Evolutionary conservation across 352 stramenopile species (phyloP), one percentile per base, ranked within the genome.

Genomic region (Phytopythium chamaehyphon): DNA sequence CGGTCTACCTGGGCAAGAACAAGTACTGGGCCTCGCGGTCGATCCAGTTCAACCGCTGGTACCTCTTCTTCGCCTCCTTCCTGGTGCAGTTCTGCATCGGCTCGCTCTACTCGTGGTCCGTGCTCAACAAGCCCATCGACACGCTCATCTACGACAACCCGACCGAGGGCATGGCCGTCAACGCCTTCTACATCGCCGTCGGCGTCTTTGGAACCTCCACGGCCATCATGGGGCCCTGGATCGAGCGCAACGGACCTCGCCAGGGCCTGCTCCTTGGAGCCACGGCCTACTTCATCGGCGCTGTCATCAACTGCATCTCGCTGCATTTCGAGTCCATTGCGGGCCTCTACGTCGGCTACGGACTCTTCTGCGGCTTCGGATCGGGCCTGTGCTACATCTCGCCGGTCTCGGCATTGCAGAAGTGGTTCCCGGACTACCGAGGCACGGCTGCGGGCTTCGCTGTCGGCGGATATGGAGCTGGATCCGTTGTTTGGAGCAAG

Each of bases 351-450:
- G 48, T 89, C 47, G 76, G 78, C 19, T 89, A 89, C 48, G 78
- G 76, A 21, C 4, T 89, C n/a, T 72, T 85, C 38, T 66, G 59
- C 15, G 78, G 78, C 24, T 86, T 86, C 38, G 78, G 78, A n/a
- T 76, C 78, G 54, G 78, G 78, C 23, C 63, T 89, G 1, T 82
- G 73, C 68, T 89, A 89, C 64, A 87, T 89, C 44, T 80, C 75
- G 10, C 77, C 77, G 0, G 76, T 89, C 15, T 86, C 73, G 18
- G 71, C 75, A 24, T 49, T 89, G 9, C 76, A 87, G 49, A 85
- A 87, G 51, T 89, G 77, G 77, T 89, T 89, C 45, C 77, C 77
- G 2, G 77, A 89, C 51, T 83, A 83, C 49, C 70, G 78, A 21
- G 78, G 78, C 26, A 84, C 66, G 7, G 78, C 78, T 11, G 75